A percentile compares a stretch with the other conserved stretches of the same genome.
phyloP scores from a whole-genome alignment of 2,329 filamentous ascomycete genomes.

The Exophiala mesophila region DNA sequence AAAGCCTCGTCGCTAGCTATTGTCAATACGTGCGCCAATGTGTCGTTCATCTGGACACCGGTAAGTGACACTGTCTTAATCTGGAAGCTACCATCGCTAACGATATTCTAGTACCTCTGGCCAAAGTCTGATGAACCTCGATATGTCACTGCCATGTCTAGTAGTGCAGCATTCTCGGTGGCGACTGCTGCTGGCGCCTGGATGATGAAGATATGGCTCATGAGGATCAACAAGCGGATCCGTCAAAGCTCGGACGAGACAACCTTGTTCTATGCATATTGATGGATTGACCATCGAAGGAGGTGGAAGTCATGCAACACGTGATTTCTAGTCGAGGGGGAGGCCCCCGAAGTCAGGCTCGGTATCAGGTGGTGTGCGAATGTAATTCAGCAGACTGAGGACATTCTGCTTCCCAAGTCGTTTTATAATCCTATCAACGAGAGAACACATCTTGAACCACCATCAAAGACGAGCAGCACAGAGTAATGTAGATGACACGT shows the following conservation, averaged over 20 bases:
- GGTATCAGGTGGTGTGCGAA: no score
- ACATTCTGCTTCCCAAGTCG: no score
- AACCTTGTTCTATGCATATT: slow-evolving; percentile 9
- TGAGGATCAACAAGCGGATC: slow-evolving; percentile 5
- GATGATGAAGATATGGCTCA: slow-evolving; percentile 7
- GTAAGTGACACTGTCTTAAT: not conserved
- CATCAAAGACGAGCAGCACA: no score
- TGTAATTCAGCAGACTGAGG: no score
- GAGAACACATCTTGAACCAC: no score
- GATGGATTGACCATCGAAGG: no score
- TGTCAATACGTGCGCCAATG: slow-evolving; percentile 38
- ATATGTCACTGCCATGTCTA: slow-evolving; percentile 27
- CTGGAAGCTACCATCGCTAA: slow-evolving; percentile 1
- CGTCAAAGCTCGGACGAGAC: slow-evolving; percentile 3
- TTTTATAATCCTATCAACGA: no score
- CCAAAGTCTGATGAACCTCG: slow-evolving; percentile 38
- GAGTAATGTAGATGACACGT: no score
- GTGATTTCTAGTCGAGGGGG: no score
- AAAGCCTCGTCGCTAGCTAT: slow-evolving; percentile 39
- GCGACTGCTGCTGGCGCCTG: slow-evolving; percentile 4
- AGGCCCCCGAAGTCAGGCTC: no score
- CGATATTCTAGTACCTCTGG: slow-evolving; percentile 56
- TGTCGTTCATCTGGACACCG: slow-evolving; percentile 12
- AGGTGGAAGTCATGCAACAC: no score
- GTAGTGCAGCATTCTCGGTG: slow-evolving; percentile 6